A percentile compares a stretch with the other conserved stretches of the same genome.
phyloP scores from a whole-genome alignment of 2,329 filamentous ascomycete species.

The Tolypocladium tundrense region DNA sequence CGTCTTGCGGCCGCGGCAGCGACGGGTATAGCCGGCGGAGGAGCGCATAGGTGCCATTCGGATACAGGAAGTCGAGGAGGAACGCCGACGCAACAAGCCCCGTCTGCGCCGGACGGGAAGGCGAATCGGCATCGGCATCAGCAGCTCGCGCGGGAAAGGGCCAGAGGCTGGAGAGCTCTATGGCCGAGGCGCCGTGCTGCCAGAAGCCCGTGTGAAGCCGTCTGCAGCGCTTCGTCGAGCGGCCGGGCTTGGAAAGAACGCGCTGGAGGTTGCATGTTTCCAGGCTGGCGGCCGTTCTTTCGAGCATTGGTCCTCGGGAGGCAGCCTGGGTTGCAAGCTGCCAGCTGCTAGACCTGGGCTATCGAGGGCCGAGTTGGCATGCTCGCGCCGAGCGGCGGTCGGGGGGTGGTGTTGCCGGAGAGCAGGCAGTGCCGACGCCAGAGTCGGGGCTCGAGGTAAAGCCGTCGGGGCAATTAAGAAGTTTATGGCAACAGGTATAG shows the following conservation, averaged over 20 bases:
- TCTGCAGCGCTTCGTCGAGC: conserved; percentile 27
- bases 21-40: conserved; percentile 27
- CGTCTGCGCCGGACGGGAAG: conserved; percentile 11
- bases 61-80: conserved; percentile 47
- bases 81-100: conserved; percentile 35
- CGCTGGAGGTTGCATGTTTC: conserved; percentile 46
- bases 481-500: neutral
- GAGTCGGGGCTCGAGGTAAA: neutral
- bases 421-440: neutral
- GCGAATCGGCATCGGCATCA: conserved; percentile 11
- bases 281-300: conserved; percentile 45
- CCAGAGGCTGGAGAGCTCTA: conserved; percentile 36
- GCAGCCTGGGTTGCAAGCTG: neutral
- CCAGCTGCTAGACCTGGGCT: conserved; percentile 8
- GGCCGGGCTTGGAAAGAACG: conserved; percentile 30
- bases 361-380: conserved; percentile 10
- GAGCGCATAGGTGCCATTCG: conserved; percentile 31
- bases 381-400: conserved; percentile 8
- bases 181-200: conserved; percentile 40
- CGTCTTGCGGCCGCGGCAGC: conserved; percentile 13
- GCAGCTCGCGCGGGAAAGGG: conserved; percentile 20
- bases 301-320: conserved; percentile 35
- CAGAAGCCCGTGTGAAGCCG: conserved; percentile 41
- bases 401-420: neutral
- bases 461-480: neutral